Base-by-base conservation (phyloP, 257 asterid species). In the Cinchona pubescens region DNA sequence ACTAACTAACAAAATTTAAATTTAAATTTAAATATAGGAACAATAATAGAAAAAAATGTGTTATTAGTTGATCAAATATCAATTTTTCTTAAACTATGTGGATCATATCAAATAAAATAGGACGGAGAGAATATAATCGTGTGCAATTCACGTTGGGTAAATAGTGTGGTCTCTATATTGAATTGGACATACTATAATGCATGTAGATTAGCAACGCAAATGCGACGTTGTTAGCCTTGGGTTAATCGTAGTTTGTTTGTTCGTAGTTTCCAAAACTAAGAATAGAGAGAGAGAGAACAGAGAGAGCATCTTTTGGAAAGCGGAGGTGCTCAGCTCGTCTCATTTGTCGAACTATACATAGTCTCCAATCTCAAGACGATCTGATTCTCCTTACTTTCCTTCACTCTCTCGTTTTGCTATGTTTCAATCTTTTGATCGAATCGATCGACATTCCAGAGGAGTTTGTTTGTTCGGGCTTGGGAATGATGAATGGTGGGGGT, bases 241-340 rank as follows among this genome's bases (percentile, higher is more conserved):
- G 84, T 58, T 46, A 68, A 75, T 72, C 77, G 74, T 34, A 71
- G 69, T 65, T 85, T 76, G 42, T 40, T 78, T 63, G 74, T 71
- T 49, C 76, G 75, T 55, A 62, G 74, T 40, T 67, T 72, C 75
- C 69, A 76, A 65, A 79, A 46, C n/a, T 56, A 45, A 43, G 23
- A 43, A 72, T 76, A 75, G 79, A 60, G 84, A 16, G 55, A 27
- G 51, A 4, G 71, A 73, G 55, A 46, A 21, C 38, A 46, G 79
- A 73, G 67, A 76, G 89, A 88, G 97, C 92, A 91, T 89, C 85
- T 89, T 89, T 91, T 83, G 93, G 84, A 91, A 91, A 91, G 89
- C 82, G 95, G 88, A 85, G 85, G 84, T 88, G n/a, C n/a, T n/a
- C n/a, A n/a, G n/a, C n/a, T n/a, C 89, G 83, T 84, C 88, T 89